Conservation (phyloP, 75 land plant genomes). For the Sequoia sempervirens region DNA sequence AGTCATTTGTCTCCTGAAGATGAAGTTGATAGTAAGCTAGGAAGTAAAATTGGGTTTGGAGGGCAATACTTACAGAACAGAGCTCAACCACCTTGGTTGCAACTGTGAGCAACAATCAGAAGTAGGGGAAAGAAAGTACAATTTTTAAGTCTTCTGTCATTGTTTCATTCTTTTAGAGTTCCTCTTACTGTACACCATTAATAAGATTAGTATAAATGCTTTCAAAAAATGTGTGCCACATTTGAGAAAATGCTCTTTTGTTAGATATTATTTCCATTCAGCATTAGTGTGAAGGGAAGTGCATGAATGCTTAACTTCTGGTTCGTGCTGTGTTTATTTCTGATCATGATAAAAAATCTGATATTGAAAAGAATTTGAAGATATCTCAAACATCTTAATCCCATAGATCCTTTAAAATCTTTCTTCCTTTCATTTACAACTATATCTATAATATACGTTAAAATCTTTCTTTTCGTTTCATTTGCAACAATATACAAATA, state of each 20-base stretch:
- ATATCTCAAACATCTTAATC: too few relatives aligned
- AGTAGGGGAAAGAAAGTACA: neutral
- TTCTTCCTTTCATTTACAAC: too few relatives aligned
- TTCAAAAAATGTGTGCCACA: neutral
- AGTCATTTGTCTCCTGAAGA: conserved; percentile 2
- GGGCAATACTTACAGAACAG: conserved; percentile 5
- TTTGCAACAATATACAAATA: too few relatives aligned
- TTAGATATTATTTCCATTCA: conserved; percentile 2
- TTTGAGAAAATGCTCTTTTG: neutral
- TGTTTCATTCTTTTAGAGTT: conserved; percentile 12
- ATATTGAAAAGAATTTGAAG: too few relatives aligned
- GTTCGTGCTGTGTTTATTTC: too few relatives aligned
- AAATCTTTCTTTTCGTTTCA: too few relatives aligned
- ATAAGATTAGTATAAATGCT: neutral
- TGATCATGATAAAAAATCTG: too few relatives aligned
- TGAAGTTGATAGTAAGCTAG: conserved; percentile 8
- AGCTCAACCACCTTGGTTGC: conserved; percentile 4
- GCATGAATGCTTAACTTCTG: too few relatives aligned
- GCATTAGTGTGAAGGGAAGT: neutral
- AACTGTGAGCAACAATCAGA: conserved; percentile 1
- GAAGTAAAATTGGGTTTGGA: conserved; percentile 5
- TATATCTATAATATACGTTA: too few relatives aligned
- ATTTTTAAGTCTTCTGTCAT: conserved; percentile 1
- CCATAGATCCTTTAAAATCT: too few relatives aligned
- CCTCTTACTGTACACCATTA: conserved; percentile 7